Conservation (phyloP, 2,329 filamentous ascomycete genomes). For the Diaporthe vexans region DNA sequence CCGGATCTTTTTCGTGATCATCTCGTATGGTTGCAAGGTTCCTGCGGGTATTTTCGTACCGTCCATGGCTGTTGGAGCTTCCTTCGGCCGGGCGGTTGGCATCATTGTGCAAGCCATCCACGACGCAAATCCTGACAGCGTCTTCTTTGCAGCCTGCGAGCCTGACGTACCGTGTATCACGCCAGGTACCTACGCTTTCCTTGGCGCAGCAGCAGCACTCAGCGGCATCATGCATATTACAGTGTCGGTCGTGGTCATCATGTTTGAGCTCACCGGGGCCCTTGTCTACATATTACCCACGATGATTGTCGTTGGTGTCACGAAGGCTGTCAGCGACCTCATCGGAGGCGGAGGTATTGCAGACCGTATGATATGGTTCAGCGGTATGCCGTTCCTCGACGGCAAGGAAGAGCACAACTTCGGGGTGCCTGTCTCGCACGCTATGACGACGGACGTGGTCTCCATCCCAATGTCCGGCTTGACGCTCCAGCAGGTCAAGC, state of each 20-base stretch:
- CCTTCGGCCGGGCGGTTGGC: constrained; percentile 93
- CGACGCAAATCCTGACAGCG: constrained; percentile 83
- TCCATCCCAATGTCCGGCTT: constrained; percentile 82
- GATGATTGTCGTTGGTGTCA: constrained; percentile 98
- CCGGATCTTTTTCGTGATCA: constrained; percentile 87
- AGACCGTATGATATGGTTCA: constrained; percentile 99
- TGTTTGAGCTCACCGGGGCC: constrained; percentile 99
- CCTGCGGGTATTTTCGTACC: constrained; percentile 98
- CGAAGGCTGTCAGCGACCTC: constrained; percentile 90
- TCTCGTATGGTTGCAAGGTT: constrained; percentile 98
- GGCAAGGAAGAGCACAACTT: constrained; percentile 98
- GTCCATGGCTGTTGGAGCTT: constrained; percentile 96
- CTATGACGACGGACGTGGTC: constrained; percentile 85
- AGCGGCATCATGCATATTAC: constrained; percentile 99
- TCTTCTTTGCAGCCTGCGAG: constrained; percentile 89
- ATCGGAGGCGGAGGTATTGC: constrained; percentile 93
- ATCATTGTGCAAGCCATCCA: constrained; percentile 93
- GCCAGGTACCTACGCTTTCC: constrained; percentile 95
- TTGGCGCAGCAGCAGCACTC: constrained; percentile 91
- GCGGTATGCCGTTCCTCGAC: constrained; percentile 95
- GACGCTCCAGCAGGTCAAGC: constrained; percentile 81
- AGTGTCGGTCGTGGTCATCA: constrained; percentile 96
- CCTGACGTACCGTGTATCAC: constrained; percentile 97
- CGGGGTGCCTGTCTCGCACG: constrained; percentile 90
- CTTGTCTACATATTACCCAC: constrained; percentile 97